Base-by-base conservation (phyloP, 169 alveolate species). In the Plasmodium blacklocki region DNA sequence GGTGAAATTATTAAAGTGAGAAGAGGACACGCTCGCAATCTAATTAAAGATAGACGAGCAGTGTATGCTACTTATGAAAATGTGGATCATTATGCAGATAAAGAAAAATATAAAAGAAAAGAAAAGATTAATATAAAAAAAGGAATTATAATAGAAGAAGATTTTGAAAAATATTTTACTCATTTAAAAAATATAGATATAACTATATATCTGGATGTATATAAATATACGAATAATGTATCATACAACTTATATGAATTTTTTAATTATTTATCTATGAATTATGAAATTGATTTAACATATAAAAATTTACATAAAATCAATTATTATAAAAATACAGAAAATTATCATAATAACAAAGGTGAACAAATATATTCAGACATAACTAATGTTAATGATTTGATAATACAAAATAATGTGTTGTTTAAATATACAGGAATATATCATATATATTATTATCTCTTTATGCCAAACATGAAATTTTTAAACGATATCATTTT, bases 21-120 rank as follows among this genome's bases (percentile, higher is more conserved):
- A 70, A 64, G 89, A 78, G 89, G 89, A 43, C 43, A 21, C 43
- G 89, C 89, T 19, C 47, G 89, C 43, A 78, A 78, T 47, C 54
- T 78, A 50, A 78, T 78, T 52, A 78, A 78, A 66, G 78, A 78
- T 8, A 78, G 89, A 52, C 50, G 54, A 47, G 89, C 89, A 32
- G 89, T 78, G 1, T 78, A 78, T 70, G 89, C 89, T 64, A 78
- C 89, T 18, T 78, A 78, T 66, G 89, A 78, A 67, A 78, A 78
- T 78, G 50, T 78, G 2, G 89, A 78, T 59, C 15, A 15, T 26
- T 78, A 78, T 66, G 89, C 89, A 49, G 89, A 78, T 66, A 78
- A 66, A 23, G 89, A 66, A 50, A 78, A 78, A 66, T 78, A 78
- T 52, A 63, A 78, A 78, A 78, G 76, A 78, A 78, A 29, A 19